Conservation (phyloP, 345 rosid genomes). For the Syzygium grande region DNA sequence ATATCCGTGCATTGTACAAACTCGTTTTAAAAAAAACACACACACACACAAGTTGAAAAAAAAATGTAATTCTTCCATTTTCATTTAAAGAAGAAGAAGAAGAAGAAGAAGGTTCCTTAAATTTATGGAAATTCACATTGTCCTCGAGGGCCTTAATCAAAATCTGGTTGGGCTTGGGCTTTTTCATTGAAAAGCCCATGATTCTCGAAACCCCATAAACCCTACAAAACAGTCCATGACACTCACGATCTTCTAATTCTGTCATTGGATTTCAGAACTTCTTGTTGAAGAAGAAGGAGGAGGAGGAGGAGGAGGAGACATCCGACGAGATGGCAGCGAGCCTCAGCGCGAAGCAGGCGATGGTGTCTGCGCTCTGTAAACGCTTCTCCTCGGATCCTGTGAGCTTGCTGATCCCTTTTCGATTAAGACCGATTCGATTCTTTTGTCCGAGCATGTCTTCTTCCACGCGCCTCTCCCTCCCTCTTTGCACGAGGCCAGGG, state of each 20-base stretch:
- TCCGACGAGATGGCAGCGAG: neutral
- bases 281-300: neutral
- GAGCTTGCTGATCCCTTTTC: slow-evolving; percentile 7
- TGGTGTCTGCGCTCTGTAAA: slow-evolving; percentile 47
- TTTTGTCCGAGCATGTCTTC: neutral
- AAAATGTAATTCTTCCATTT: neutral
- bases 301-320: neutral
- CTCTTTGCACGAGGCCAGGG: neutral
- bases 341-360: slow-evolving; percentile 24
- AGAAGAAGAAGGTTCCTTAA: neutral
- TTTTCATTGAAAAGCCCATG: neutral
- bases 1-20: neutral
- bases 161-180: neutral
- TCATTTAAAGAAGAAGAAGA: neutral
- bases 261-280: neutral
- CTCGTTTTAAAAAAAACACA: neutral
- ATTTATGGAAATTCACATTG: neutral
- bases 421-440: neutral
- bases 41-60: too few relatives aligned
- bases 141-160: neutral
- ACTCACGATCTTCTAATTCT: neutral
- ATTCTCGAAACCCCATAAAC: neutral
- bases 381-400: slow-evolving; percentile 51
- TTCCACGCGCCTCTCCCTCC: neutral
- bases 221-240: neutral